Percentiles rank a stretch among this genome's conserved stretches.
phyloP scores from a whole-genome alignment of 148 eudicot species.

The Beta vulgaris region DNA sequence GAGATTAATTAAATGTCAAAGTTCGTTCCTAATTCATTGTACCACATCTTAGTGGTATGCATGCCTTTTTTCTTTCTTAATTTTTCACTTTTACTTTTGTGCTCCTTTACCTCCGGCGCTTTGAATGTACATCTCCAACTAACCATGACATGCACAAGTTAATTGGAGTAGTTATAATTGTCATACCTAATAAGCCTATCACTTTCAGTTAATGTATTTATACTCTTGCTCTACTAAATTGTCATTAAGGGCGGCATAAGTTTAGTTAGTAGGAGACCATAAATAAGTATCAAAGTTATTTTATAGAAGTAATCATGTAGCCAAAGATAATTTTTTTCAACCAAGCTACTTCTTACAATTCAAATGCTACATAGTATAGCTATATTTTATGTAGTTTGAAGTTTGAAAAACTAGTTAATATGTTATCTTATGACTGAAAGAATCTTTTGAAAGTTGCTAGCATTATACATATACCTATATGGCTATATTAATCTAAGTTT shows the following conservation, averaged over 20 bases:
- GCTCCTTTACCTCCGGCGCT: too few relatives aligned
- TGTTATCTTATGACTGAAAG: not conserved
- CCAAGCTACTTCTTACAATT: not conserved
- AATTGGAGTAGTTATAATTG: not conserved
- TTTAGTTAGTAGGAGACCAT: not conserved
- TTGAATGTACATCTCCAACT: not conserved
- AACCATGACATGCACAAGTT: not conserved
- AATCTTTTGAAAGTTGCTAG: not conserved
- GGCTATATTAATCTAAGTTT: not conserved
- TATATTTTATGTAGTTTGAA: not conserved
- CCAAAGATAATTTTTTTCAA: not conserved
- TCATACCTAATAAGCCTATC: not conserved
- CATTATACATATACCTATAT: not conserved
- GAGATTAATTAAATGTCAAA: too few relatives aligned
- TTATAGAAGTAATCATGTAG: not conserved
- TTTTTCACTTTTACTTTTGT: too few relatives aligned
- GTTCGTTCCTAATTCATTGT: too few relatives aligned
- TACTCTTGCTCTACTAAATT: not conserved
- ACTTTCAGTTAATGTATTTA: not conserved
- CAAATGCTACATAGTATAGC: not conserved
- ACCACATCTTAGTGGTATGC: too few relatives aligned
- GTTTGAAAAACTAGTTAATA: not conserved
- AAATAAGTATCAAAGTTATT: not conserved
- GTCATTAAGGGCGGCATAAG: not conserved
- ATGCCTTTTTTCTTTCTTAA: too few relatives aligned